phyloP scores from a whole-genome alignment of 139 green algal species.

The Pleodorina starrii region DNA sequence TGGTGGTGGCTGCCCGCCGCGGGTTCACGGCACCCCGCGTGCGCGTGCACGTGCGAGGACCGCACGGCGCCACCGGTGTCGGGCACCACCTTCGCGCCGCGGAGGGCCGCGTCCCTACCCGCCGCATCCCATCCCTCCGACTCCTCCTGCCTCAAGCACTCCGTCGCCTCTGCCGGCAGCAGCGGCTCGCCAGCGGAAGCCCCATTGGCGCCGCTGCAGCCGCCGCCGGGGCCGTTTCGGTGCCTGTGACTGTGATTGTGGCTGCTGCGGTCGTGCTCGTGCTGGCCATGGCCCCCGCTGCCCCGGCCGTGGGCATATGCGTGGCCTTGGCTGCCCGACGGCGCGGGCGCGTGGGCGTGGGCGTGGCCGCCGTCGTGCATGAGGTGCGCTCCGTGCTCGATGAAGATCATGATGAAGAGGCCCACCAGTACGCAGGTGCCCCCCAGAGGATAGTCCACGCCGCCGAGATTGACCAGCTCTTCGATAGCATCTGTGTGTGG shows the following conservation, averaged over 20 bases:
- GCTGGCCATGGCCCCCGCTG: not conserved
- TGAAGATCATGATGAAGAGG: not conserved
- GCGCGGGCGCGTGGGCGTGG: not conserved
- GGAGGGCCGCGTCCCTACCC: no score
- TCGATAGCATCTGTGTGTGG: conserved; percentile 43
- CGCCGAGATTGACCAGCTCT: conserved; percentile 9
- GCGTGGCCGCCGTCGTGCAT: not conserved
- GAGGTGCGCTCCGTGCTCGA: conserved; percentile 39
- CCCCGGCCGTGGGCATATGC: not conserved
- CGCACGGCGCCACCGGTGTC: not conserved
- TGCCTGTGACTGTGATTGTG: not conserved
- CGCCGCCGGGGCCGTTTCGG: not conserved
- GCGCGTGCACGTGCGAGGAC: not conserved
- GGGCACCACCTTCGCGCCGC: no score
- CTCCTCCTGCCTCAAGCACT: not conserved
- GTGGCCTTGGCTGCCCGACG: not conserved
- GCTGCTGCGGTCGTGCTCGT: not conserved
- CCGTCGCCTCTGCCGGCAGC: not conserved
- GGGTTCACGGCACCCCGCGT: no score
- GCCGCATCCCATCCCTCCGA: not conserved
- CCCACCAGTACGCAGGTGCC: conserved; percentile 20
- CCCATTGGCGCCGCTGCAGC: not conserved
- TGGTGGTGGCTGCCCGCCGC: not conserved
- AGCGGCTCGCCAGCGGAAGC: not conserved
- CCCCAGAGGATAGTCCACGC: conserved; percentile 1